Evolutionary conservation across 805 yeast genomes (phyloP), one percentile per base, ranked within the genome.

Genomic region (Myxozyma kluyveri): DNA sequence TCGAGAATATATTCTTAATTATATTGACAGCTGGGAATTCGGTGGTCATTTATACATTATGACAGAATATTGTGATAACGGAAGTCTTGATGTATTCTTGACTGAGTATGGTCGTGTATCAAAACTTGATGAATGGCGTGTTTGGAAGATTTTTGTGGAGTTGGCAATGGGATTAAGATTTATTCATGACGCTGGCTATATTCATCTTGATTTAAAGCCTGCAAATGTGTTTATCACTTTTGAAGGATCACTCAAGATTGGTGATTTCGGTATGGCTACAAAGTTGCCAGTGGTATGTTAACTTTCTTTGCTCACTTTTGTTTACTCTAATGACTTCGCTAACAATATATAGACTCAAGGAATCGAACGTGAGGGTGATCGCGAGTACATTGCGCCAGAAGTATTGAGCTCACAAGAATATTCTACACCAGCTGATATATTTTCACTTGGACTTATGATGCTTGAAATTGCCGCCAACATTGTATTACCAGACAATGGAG

Each of bases 311-410:
- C n/a, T n/a, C n/a, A 5, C 24, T 1, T 7, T 24, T 19, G 31
- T 23, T 6, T 42, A 23, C 24, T 9, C 12, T 29, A 37, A 22
- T 6, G 18, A 23, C 42, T 14, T 31, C 32, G 42, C 19, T 36
- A 24, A 18, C 10, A 10, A 5, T n/a, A 19, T 19, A 24, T 31
- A 53, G 56, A 44, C 70, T 12, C 52, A 57, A 7, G 75, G 75
- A 27, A 83, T 88, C 63, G 99, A 93, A 69, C 79, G 96, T 60
- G 99, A 93, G 70, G 99, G 99, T 24, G 99, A 93, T 69, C 76
- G 98, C 47, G 96, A 91, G 67, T 93, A 93, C 69, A 93, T 93
- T 69, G 98, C 99, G 0, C 99, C 99, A 1, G 99, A 93, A 67
- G 83, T 93, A 22, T 83, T 93, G 49, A 81, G 89, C 31, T 81